phyloP scores from a whole-genome alignment of 345 rosid species.

The Lepidium didymum region DNA sequence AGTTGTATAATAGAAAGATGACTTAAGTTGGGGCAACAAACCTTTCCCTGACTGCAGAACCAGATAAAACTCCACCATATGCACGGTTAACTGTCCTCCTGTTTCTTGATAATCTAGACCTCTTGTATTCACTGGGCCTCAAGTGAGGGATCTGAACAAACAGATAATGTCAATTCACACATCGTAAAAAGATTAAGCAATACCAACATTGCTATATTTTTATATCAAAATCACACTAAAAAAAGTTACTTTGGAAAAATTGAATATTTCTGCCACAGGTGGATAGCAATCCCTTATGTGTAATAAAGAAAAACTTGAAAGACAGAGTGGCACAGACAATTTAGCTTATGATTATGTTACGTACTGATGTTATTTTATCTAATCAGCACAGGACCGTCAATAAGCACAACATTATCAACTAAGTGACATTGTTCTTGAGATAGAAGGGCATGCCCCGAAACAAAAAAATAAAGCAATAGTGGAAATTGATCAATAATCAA shows the following conservation, averaged over 20 bases:
- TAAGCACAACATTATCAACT: slow-evolving; percentile 21
- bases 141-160: slow-evolving; percentile 58
- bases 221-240: background rate
- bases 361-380: slow-evolving; percentile 25
- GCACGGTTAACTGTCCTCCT: slow-evolving; percentile 53
- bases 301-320: slow-evolving; percentile 22
- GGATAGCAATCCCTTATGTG: slow-evolving; percentile 21
- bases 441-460: background rate
- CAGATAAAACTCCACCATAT: slow-evolving; percentile 73
- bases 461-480: background rate
- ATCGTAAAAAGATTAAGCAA: background rate
- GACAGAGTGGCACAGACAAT: slow-evolving; percentile 22
- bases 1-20: background rate
- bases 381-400: slow-evolving; percentile 49
- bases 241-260: background rate
- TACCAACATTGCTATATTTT: background rate
- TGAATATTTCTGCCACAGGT: slow-evolving; percentile 28
- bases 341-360: slow-evolving; percentile 51
- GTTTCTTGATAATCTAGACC: slow-evolving; percentile 61
- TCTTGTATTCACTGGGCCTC: slow-evolving; percentile 64
- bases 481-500: background rate
- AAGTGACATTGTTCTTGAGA: background rate
- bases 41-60: slow-evolving; percentile 67
- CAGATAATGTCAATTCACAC: background rate
- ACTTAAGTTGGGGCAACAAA: slow-evolving; percentile 6